These are phyloP conservation scores for Citrullus amarus DNA, from an alignment of 306 rosid genomes.

Conservation along the genomic window DNA sequence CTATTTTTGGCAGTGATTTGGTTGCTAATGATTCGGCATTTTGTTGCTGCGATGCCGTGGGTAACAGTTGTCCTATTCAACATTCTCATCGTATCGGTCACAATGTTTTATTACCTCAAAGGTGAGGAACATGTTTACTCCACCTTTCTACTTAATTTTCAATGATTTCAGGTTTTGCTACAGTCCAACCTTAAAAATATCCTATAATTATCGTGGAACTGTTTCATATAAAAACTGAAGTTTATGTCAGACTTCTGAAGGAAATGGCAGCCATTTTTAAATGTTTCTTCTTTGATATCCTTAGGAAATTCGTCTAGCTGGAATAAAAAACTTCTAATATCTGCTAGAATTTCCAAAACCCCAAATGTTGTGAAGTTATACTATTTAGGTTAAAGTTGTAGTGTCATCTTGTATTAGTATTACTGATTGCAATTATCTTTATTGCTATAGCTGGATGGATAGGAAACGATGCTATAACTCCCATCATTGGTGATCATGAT, in stretches of 20 bases:
- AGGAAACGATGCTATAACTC: slow-evolving; percentile 75
- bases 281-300: background rate
- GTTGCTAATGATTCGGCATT: slow-evolving; percentile 90
- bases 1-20: slow-evolving; percentile 84
- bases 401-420: background rate
- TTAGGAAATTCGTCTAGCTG: background rate
- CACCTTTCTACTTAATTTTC: background rate
- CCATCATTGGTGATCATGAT: slow-evolving; percentile 85
- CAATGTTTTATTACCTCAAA: slow-evolving; percentile 81
- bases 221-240: background rate
- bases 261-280: background rate
- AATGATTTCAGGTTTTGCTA: background rate
- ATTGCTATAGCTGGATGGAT: slow-evolving; percentile 81
- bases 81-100: slow-evolving; percentile 65
- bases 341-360: background rate
- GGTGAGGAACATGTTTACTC: slow-evolving; percentile 33
- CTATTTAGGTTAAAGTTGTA: background rate
- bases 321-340: background rate
- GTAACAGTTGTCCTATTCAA: slow-evolving; percentile 70
- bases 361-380: background rate
- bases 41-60: slow-evolving; percentile 98
- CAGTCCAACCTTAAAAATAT: background rate
- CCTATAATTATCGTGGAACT: background rate
- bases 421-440: slow-evolving; percentile 21
- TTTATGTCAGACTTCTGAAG: background rate